Conservation (phyloP, 2,329 filamentous ascomycete genomes). For the Simplicillium sp. region DNA sequence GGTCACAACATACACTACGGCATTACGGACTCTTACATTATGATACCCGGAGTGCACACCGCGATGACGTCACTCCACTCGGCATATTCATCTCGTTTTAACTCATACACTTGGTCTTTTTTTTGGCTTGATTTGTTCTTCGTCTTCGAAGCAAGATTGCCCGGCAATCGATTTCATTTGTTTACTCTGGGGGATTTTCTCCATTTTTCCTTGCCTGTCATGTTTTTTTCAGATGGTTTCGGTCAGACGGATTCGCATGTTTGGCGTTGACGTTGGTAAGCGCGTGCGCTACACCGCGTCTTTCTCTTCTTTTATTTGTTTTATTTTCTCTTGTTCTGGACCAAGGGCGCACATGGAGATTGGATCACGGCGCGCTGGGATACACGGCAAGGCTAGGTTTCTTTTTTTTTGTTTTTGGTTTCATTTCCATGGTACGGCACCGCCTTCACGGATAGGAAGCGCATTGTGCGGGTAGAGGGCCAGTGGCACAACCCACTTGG, state of each 20-base stretch:
- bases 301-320: conserved; percentile 8
- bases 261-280: conserved; percentile 13
- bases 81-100: conserved; percentile 16
- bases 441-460: too few species aligned
- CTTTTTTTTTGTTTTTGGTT: conserved; percentile 3
- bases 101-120: conserved; percentile 6
- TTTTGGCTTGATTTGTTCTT: conserved; percentile 1
- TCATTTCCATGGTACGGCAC: neutral
- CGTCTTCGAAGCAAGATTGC: neutral
- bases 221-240: conserved; percentile 9
- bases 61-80: conserved; percentile 28
- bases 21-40: conserved; percentile 23
- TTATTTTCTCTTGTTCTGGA: conserved; percentile 1
- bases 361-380: conserved; percentile 3
- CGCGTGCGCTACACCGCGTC: too few species aligned
- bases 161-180: neutral
- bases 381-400: conserved; percentile 4
- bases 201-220: conserved; percentile 1
- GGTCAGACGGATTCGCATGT: conserved; percentile 16
- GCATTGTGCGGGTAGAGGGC: neutral
- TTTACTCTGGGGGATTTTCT: neutral
- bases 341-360: conserved; percentile 1
- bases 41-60: conserved; percentile 30
- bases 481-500: conserved; percentile 7
- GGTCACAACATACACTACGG: conserved; percentile 12